phyloP scores from a whole-genome alignment of 768 basidiomycete genomes.

The Baorangia bicolor region DNA sequence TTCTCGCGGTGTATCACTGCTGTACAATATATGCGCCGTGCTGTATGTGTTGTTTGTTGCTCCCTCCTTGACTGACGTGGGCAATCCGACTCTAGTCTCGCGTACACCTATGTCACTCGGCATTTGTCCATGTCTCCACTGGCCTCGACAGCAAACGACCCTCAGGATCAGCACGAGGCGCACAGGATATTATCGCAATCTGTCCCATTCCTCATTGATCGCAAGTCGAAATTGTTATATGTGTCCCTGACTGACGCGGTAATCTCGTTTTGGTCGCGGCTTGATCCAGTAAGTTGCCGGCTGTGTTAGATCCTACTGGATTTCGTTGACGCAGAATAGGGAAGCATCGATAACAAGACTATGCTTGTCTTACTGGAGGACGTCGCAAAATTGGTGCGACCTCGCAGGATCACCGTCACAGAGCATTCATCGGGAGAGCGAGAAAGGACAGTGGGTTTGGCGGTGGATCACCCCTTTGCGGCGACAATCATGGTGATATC shows the following conservation, averaged over 20 bases:
- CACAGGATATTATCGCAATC: constrained; percentile 47
- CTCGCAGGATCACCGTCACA: constrained; percentile 31
- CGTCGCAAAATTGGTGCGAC: constrained; percentile 49
- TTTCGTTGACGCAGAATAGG: constrained; percentile 28
- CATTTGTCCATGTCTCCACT: constrained; percentile 61
- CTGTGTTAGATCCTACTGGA: background rate
- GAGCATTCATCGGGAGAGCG: background rate
- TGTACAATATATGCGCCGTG: constrained; percentile 69
- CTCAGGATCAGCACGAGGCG: constrained; percentile 47
- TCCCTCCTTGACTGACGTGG: background rate
- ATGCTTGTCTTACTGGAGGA: constrained; percentile 60
- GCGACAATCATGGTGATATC: constrained; percentile 26
- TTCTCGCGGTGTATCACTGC: constrained; percentile 41
- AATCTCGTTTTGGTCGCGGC: constrained; percentile 67
- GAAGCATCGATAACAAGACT: constrained; percentile 35
- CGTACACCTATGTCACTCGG: constrained; percentile 68
- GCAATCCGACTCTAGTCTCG: constrained; percentile 44
- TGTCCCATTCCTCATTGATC: constrained; percentile 65
- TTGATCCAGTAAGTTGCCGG: constrained; percentile 37
- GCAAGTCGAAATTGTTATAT: constrained; percentile 55
- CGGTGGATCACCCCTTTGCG: constrained; percentile 15
- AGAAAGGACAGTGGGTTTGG: background rate
- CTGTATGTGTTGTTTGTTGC: constrained; percentile 46
- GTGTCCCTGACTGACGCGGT: constrained; percentile 49
- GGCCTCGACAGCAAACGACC: constrained; percentile 38